Evolutionary conservation across 2,329 filamentous ascomycete species (phyloP).

Genomic region (Phialocephala sp.): DNA sequence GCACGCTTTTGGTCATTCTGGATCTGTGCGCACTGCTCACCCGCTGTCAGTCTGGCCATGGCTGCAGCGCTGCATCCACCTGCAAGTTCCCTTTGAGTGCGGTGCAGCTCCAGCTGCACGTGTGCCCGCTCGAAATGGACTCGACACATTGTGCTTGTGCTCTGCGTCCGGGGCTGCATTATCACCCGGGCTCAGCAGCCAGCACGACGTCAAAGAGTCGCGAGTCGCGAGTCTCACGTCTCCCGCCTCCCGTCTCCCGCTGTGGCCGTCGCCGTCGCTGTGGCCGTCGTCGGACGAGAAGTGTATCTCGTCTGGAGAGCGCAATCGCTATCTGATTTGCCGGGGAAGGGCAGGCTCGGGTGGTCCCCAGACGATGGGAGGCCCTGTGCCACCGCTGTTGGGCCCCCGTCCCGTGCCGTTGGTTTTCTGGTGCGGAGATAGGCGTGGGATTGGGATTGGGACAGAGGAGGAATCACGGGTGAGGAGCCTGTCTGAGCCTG

Average conservation of each 20-base stretch:
- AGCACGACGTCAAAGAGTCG: background rate
- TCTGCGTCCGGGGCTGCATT: constrained; percentile 6
- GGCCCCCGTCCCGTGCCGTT: constrained; percentile 5
- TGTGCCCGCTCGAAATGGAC: background rate
- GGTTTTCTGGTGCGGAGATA: background rate
- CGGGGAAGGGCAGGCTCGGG: background rate
- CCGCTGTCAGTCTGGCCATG: constrained; percentile 5
- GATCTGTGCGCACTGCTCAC: constrained; percentile 8
- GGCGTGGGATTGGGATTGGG: background rate
- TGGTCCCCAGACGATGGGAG: background rate
- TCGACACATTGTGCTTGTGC: background rate
- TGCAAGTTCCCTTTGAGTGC: constrained; percentile 1
- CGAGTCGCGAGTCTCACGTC: too few species aligned
- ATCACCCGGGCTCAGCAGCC: background rate
- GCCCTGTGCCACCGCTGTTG: background rate
- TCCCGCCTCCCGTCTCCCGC: too few species aligned
- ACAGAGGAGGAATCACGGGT: background rate
- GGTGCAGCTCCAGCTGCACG: constrained; percentile 1
- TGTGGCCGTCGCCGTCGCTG: background rate
- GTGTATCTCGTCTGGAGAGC: background rate
- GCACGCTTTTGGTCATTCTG: constrained; percentile 7
- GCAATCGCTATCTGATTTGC: constrained; percentile 1
- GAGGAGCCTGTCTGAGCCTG: background rate
- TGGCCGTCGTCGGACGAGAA: constrained; percentile 9
- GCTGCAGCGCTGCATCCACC: background rate